Evolutionary conservation across 2,329 filamentous ascomycete species (phyloP), one percentile per base, ranked within the genome.

Genomic region (Mariannaea elegans): DNA sequence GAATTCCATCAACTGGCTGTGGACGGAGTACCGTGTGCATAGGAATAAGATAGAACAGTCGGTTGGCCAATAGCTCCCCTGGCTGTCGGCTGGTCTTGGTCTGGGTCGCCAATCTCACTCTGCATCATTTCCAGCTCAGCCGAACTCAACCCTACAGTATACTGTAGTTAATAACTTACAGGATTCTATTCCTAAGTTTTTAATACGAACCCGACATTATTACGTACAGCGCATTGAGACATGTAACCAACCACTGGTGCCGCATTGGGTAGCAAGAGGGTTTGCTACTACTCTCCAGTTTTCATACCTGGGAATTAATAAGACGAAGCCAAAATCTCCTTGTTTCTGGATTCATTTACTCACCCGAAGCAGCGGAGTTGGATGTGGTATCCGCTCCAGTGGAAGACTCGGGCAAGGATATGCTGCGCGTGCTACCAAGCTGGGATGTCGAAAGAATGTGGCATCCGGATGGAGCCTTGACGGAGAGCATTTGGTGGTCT

Each of bases 351-450:
- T n/a, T n/a, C n/a, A n/a, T n/a, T n/a, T n/a, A n/a, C 32, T 46
- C 47, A 5, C 34, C 13, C 8, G 14, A 41, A 16, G 9, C 38
- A 46, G 27, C 51, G 57, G 58, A 54, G 58, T 58, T 61, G 48
- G 48, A 49, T 61, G 48, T 27, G 34, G 42, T 31, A 36, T 39
- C 44, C 34, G 34, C 42, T 18, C 29, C 36, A 27, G 31, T 10
- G 13, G 8, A n/a, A n/a, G 12, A 46, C 14, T 44, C 21, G 13
- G 16, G 42, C 24, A 44, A 39, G 47, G 47, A 51, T 36, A 31
- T 32, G 47, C 41, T 45, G 55, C 39, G 41, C n/a, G 23, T 38
- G 55, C 23, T 27, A 16, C 21, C 24, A 34, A 45, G 47, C 47
- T 16, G n/a, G 27, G 38, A 39, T 56, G 53, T 27, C 39, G 34